A percentile compares a stretch with the other conserved stretches of the same genome.
These are phyloP conservation scores for Hevea brasiliensis DNA, from an alignment of 345 rosid genomes.

Conservation along the genomic window DNA sequence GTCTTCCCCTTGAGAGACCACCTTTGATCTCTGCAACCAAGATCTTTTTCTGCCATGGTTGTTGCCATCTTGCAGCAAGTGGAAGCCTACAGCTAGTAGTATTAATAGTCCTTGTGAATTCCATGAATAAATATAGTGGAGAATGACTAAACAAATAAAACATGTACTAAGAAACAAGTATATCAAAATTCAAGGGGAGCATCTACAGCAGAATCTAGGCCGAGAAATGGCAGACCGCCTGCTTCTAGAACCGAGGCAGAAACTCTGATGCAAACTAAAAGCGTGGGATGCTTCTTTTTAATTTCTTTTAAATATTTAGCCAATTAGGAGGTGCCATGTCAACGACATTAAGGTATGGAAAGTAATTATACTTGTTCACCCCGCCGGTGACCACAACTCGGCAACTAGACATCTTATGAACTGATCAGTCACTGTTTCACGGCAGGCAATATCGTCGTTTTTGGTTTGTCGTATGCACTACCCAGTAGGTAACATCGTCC, in stretches of 20 bases:
- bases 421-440: not conserved
- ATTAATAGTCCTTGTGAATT: no score
- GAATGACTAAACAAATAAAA: no score
- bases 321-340: not conserved
- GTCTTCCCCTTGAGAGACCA: constrained; percentile 33
- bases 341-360: not conserved
- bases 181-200: not conserved
- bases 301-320: not conserved
- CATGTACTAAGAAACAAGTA: not conserved
- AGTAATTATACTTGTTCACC: not conserved
- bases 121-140: no score
- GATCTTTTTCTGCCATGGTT: constrained; percentile 8
- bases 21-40: constrained; percentile 7
- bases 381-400: not conserved
- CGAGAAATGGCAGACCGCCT: not conserved
- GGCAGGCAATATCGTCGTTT: not conserved
- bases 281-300: not conserved
- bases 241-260: not conserved
- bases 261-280: not conserved
- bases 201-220: not conserved
- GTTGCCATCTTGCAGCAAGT: not conserved
- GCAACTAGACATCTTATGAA: not conserved
- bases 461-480: not conserved
- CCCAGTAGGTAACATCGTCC: not conserved
- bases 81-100: no score